phyloP scores from a whole-genome alignment of 2,329 filamentous ascomycete genomes.

The Penicillium sp. region DNA sequence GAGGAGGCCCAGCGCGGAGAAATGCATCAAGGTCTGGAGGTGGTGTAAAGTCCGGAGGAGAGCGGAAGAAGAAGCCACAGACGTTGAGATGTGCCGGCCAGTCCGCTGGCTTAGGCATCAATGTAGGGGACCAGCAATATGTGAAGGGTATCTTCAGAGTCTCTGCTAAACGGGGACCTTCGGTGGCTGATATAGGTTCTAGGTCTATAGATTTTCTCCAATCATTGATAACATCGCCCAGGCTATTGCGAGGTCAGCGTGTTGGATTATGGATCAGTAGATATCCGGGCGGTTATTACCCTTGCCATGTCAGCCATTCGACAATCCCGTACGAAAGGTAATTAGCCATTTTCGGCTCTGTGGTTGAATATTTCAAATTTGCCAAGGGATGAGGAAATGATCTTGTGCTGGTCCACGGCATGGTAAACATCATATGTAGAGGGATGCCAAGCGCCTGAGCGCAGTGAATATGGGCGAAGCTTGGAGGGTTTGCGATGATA shows the following conservation, averaged over 20 bases:
- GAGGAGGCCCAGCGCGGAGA: constrained; percentile 46
- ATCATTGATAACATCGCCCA: constrained; percentile 44
- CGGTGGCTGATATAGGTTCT: constrained; percentile 31
- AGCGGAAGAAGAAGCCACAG: constrained; percentile 46
- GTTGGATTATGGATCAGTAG: background rate
- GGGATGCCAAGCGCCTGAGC: constrained; percentile 49
- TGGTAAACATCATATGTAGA: constrained; percentile 50
- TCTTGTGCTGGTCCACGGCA: constrained; percentile 46
- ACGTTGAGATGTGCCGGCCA: constrained; percentile 33
- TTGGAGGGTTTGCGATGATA: constrained; percentile 53
- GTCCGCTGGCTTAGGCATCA: constrained; percentile 38
- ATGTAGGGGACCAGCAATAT: constrained; percentile 41
- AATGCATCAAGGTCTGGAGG: constrained; percentile 42
- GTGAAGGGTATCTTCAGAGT: constrained; percentile 37
- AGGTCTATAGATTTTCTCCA: constrained; percentile 39
- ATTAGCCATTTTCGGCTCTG: constrained; percentile 38
- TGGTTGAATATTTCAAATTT: constrained; percentile 39
- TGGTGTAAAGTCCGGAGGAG: constrained; percentile 34
- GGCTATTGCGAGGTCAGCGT: constrained; percentile 13
- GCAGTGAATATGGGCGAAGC: constrained; percentile 50
- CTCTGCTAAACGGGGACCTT: constrained; percentile 35
- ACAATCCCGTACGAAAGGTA: constrained; percentile 46
- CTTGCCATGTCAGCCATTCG: constrained; percentile 49
- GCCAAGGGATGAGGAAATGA: constrained; percentile 49
- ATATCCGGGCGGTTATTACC: constrained; percentile 20